A percentile compares a stretch with the other conserved stretches of the same genome.
These are phyloP conservation scores for Collybiopsis confluens DNA, from an alignment of 768 basidiomycete genomes.

Conservation along the genomic window DNA sequence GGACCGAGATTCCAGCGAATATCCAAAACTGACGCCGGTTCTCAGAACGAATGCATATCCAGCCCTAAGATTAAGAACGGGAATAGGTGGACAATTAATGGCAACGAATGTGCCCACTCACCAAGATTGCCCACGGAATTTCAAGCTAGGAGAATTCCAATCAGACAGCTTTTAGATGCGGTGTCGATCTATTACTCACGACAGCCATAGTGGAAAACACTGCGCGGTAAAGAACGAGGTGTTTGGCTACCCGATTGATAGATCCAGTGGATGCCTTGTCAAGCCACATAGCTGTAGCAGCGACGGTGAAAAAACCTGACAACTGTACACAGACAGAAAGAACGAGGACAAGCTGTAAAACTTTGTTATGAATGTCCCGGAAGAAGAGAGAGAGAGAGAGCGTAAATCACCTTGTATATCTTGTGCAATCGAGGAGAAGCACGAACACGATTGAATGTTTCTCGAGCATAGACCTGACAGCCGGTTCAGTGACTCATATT, in stretches of 20 bases:
- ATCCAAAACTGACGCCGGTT: constrained; percentile 31
- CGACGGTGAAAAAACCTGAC: constrained; percentile 43
- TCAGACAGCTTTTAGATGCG: background rate
- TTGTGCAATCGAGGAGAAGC: constrained; percentile 38
- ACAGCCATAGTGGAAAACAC: constrained; percentile 35
- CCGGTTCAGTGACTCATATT: background rate
- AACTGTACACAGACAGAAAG: constrained; percentile 47
- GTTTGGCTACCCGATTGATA: constrained; percentile 28
- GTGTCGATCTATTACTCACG: constrained; percentile 25
- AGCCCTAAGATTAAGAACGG: constrained; percentile 32
- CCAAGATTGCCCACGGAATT: constrained; percentile 45
- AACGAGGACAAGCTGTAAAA: constrained; percentile 39
- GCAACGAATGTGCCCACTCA: constrained; percentile 17
- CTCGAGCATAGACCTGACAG: constrained; percentile 37
- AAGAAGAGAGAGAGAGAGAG: too few relatives aligned
- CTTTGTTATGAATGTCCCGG: background rate
- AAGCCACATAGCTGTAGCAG: constrained; percentile 45
- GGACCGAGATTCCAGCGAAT: constrained; percentile 33
- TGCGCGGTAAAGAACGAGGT: constrained; percentile 33
- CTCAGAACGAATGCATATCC: constrained; percentile 44
- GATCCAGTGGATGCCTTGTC: constrained; percentile 36
- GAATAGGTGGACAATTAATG: background rate
- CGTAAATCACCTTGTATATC: constrained; percentile 39
- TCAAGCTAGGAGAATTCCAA: constrained; percentile 24
- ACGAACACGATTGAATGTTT: constrained; percentile 47